These are phyloP conservation scores for Thielaviopsis ethacetica DNA, from an alignment of 2,329 filamentous ascomycete genomes.

Conservation along the genomic window DNA sequence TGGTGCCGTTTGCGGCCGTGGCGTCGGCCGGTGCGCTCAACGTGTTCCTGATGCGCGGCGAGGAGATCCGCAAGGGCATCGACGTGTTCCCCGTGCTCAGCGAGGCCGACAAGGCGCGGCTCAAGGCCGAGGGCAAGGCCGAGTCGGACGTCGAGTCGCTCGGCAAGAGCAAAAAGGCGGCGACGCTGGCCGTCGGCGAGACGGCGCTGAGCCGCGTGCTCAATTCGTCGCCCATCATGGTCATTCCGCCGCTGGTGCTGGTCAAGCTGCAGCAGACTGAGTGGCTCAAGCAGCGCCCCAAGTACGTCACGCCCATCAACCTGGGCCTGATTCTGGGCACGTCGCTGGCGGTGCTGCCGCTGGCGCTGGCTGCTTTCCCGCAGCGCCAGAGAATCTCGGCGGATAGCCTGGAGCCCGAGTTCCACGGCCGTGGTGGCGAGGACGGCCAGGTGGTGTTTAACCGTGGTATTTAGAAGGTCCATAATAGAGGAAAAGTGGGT, in stretches of 20 bases:
- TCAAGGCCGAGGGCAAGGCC: conserved; percentile 39
- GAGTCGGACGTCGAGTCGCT: conserved; percentile 53
- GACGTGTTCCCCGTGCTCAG: conserved; percentile 76
- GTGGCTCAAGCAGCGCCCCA: conserved; percentile 65
- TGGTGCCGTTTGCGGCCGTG: conserved; percentile 92
- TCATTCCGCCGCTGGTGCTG: conserved; percentile 73
- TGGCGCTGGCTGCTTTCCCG: conserved; percentile 84
- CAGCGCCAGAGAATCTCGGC: conserved; percentile 73
- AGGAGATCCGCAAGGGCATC: conserved; percentile 87
- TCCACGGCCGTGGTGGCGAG: conserved; percentile 64
- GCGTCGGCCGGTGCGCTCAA: conserved; percentile 83
- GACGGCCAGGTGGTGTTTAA: conserved; percentile 89
- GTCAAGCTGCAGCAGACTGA: conserved; percentile 68
- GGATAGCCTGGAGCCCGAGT: conserved; percentile 65
- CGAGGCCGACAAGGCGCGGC: conserved; percentile 46
- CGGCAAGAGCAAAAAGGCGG: conserved; percentile 77
- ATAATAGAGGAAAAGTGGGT: not conserved
- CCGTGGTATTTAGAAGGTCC: conserved; percentile 56
- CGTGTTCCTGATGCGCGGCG: conserved; percentile 92
- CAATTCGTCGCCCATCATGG: conserved; percentile 95
- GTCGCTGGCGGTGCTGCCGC: conserved; percentile 72
- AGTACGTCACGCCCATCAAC: conserved; percentile 62
- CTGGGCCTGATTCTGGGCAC: conserved; percentile 74
- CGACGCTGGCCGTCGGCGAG: conserved; percentile 77
- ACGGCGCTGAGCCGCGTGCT: conserved; percentile 82